A percentile compares a stretch with the other conserved stretches of the same genome.
Conservation (phyloP, 257 asterid genomes). For the Asclepias syriaca region DNA sequence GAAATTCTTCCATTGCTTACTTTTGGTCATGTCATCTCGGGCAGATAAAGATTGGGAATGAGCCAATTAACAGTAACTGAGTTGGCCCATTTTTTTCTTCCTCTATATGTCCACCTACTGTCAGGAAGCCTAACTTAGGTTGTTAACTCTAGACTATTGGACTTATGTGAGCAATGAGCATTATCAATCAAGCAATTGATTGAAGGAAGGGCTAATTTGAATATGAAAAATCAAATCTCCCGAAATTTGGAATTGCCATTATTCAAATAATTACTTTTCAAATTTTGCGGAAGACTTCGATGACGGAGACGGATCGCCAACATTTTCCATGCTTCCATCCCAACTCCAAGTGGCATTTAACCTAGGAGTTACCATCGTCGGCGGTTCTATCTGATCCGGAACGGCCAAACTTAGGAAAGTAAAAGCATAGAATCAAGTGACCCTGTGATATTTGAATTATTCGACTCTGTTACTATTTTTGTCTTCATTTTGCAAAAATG, state of each 20-base stretch:
- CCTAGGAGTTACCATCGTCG: constrained; percentile 29
- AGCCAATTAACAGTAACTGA: constrained; percentile 36
- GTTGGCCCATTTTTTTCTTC: constrained; percentile 6
- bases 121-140: background rate
- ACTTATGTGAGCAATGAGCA: background rate
- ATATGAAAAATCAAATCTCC: background rate
- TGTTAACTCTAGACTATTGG: background rate
- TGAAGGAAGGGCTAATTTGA: background rate
- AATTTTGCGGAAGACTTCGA: constrained; percentile 30
- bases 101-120: background rate
- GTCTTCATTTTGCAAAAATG: background rate
- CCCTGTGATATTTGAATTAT: too few relatives aligned
- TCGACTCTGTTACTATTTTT: background rate
- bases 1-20: background rate
- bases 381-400: constrained; percentile 38
- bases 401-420: constrained; percentile 39
- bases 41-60: constrained; percentile 43
- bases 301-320: constrained; percentile 24
- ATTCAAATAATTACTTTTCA: constrained; percentile 22
- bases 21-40: background rate
- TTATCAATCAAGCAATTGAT: too few relatives aligned
- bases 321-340: constrained; percentile 28
- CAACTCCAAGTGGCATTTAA: constrained; percentile 26
- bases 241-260: constrained; percentile 48
- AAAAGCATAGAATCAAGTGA: constrained; percentile 11